Evolutionary conservation across 2,329 filamentous ascomycete species (phyloP), one percentile per base, ranked within the genome.

Genomic region (Pseudogymnoascus verrucosus): DNA sequence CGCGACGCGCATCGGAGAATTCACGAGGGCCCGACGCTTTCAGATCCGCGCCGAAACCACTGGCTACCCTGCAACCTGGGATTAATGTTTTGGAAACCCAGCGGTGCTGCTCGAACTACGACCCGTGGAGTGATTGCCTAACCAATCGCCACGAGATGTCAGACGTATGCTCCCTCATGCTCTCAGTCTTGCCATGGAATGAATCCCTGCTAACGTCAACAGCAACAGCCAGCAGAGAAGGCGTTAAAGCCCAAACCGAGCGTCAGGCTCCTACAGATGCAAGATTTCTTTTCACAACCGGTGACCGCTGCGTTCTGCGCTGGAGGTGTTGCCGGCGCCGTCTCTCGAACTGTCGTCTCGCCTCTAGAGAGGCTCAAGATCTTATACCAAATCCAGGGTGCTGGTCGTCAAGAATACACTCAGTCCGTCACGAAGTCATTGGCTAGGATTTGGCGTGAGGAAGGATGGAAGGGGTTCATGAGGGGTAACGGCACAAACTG

Each of bases 401-500:
- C 84, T 60, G 93, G 93, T 16, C 87, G 92, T 72, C 89, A 91
- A 70, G 93, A 96, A 73, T 99, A 99, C 78, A 93, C 95, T 75
- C 81, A 97, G 75, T 95, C 92, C 14, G 91, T 98, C 64, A 86
- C 87, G 69, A 91, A 96, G 77, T 95, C 91, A 3, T 80, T 99
- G 67, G 84, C 79, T 44, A 99, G 99, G 77, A 99, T 99, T 89
- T 96, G 93, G 88, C 87, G 82, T 70, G 95, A 99, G 74, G 95
- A 99, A 77, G 95, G 95, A 63, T 98, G 93, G 91, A 87, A 87
- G 75, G 95, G 95, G 0, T 96, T 98, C 77, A 96, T 99, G 93
- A 87, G 92, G 69, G 95, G 95, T 62, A 99, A 99, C 75, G 95
- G 95, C 67, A 97, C 93, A 66, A 99, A 99, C 76, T 99, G 95